phyloP scores from a whole-genome alignment of 768 basidiomycete species.

The Agrocybe praecox region DNA sequence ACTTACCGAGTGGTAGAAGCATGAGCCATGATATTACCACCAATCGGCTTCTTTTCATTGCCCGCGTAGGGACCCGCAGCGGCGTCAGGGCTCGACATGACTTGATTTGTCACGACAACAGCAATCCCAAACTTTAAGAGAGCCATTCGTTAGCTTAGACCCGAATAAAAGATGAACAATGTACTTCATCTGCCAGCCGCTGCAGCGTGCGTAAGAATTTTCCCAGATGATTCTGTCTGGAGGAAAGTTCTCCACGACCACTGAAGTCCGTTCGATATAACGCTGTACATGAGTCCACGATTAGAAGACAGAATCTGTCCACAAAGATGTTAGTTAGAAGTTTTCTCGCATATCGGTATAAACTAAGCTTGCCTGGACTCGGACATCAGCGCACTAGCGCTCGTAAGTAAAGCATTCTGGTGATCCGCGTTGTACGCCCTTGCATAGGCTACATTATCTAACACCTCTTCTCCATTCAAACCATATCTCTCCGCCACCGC shows the following conservation, averaged over 20 bases:
- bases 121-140: constrained; percentile 87
- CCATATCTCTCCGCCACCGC: constrained; percentile 96
- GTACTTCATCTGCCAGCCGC: constrained; percentile 93
- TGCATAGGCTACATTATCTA: constrained; percentile 98
- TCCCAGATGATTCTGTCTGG: constrained; percentile 93
- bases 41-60: constrained; percentile 98
- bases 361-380: constrained; percentile 78
- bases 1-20: constrained; percentile 92
- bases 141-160: constrained; percentile 10
- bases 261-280: constrained; percentile 95
- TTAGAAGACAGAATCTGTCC: constrained; percentile 90
- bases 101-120: constrained; percentile 97
- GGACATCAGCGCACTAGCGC: constrained; percentile 98
- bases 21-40: constrained; percentile 99
- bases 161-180: constrained; percentile 3
- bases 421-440: constrained; percentile 99
- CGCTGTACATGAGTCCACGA: constrained; percentile 96
- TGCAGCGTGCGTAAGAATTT: constrained; percentile 94
- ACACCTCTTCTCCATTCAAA: constrained; percentile 95
- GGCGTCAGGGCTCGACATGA: constrained; percentile 98
- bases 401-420: constrained; percentile 86
- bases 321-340: neutral
- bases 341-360: neutral
- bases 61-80: constrained; percentile 84
- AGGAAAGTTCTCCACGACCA: constrained; percentile 93